Percentiles rank a stretch among this genome's conserved stretches.
These are phyloP conservation scores for Paramecium pentaurelia DNA, from an alignment of 73 alveolate genomes.

Conservation along the genomic window DNA sequence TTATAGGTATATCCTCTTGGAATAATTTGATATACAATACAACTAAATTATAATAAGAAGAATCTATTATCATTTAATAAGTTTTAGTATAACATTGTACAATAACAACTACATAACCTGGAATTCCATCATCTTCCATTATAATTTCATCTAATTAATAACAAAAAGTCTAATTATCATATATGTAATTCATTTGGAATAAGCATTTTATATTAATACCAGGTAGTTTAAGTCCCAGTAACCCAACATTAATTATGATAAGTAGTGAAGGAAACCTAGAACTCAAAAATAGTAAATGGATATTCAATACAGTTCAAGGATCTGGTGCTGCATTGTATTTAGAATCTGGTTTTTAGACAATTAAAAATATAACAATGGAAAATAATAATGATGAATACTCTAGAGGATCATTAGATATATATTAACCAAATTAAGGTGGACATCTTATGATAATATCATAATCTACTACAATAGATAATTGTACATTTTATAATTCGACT, in stretches of 20 bases:
- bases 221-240: background rate
- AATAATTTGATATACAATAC: slow-evolving; percentile 18
- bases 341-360: background rate
- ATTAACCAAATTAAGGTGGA: background rate
- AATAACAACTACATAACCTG: background rate
- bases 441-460: background rate
- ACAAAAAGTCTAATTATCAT: background rate
- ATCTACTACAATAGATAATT: background rate
- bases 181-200: background rate
- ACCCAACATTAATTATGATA: background rate
- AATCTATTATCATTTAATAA: background rate
- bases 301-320: background rate
- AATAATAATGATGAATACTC: background rate
- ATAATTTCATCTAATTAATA: background rate
- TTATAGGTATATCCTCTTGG: background rate
- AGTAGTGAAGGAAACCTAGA: background rate
- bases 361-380: background rate
- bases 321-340: background rate
- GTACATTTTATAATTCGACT: background rate
- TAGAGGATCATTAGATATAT: no score
- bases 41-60: background rate
- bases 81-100: background rate
- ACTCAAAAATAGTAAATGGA: background rate
- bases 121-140: background rate
- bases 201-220: background rate